Evolutionary conservation across 805 yeast genomes (phyloP), one percentile per base, ranked within the genome.

Genomic region (Sugiyamaella lignohabitans): DNA sequence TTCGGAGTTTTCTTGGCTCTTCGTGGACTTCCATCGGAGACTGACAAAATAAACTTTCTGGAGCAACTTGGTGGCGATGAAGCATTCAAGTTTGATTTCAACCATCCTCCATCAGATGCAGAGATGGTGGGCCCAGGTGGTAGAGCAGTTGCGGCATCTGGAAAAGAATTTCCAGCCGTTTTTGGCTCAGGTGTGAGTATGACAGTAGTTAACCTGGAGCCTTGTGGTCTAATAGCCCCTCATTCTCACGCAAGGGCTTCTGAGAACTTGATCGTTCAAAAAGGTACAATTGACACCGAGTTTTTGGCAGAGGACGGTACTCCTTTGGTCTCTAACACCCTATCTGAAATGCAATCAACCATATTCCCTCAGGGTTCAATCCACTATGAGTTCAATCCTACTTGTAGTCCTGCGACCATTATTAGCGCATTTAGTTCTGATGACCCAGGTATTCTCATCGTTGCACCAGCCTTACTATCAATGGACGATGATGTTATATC

Each of bases 281-380:
- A 43, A 32, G 58, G 58, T 2, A n/a, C n/a, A 3, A 23, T 54
- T 18, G 29, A 40, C 11, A 53, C 55, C 11, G 52, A 51, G 30
- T 53, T 53, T 39, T 18, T 51, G 18, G 40, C 30, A 17, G 56
- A 46, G 14, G 34, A 16, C 10, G 49, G 50, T 18, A 30, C 40
- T 2, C 55, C 51, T 3, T 18, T 42, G 8, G 42, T 54, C 18
- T 38, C 56, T 8, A 51, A 45, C 35, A 24, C 39, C 14, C 40
- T 54, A 35, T 16, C 43, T 16, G 34, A 46, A 24, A 27, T n/a
- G n/a, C 53, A 51, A 38, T 38, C 49, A 8, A 53, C 53, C 5
- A 32, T 53, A 10, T 54, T 53, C 46, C 58, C 58, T 5, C 45
- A 47, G 35, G 56, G 56, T 6, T 45, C 58, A 5, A 18, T 54